Evolutionary conservation across 768 basidiomycete genomes (phyloP).

Genomic region (Hypholoma fasciculare): DNA sequence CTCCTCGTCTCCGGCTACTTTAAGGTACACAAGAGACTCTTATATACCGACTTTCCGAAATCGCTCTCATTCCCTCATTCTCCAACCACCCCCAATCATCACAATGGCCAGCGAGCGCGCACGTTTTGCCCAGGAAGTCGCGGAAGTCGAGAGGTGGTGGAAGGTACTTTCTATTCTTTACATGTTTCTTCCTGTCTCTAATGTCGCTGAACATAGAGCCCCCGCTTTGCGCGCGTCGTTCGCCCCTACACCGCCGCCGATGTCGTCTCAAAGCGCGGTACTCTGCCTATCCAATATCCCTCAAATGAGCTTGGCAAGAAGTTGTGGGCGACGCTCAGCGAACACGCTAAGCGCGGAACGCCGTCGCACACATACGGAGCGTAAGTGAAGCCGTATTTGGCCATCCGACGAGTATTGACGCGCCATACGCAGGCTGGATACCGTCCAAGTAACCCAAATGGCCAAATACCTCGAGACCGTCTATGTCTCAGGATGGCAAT

Average conservation of each 20-base stretch:
- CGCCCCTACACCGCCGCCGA: constrained; percentile 93
- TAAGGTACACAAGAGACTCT: constrained; percentile 21
- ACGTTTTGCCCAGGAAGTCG: constrained; percentile 79
- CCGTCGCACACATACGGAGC: constrained; percentile 98
- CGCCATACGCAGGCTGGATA: constrained; percentile 73
- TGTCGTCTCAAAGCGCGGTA: constrained; percentile 93
- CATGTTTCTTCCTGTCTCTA: constrained; percentile 4
- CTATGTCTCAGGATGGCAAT: constrained; percentile 97
- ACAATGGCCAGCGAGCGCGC: constrained; percentile 68
- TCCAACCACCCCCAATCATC: constrained; percentile 11
- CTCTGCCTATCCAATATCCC: constrained; percentile 81
- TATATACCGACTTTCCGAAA: constrained; percentile 25
- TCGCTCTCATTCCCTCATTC: constrained; percentile 6
- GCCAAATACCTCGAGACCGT: constrained; percentile 98
- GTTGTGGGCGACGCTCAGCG: constrained; percentile 70
- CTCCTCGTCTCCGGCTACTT: constrained; percentile 13
- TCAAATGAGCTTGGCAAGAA: constrained; percentile 87
- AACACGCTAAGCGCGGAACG: constrained; percentile 76
- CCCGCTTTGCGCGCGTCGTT: constrained; percentile 83
- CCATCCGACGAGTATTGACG: constrained; percentile 1
- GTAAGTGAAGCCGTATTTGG: constrained; percentile 54
- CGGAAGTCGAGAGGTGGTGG: constrained; percentile 88
- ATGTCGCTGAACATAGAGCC: constrained; percentile 48
- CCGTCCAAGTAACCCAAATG: constrained; percentile 99
- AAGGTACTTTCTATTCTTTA: constrained; percentile 53